Base-by-base conservation (phyloP, 805 yeast genomes). In the Wickerhamiella shivajii region DNA sequence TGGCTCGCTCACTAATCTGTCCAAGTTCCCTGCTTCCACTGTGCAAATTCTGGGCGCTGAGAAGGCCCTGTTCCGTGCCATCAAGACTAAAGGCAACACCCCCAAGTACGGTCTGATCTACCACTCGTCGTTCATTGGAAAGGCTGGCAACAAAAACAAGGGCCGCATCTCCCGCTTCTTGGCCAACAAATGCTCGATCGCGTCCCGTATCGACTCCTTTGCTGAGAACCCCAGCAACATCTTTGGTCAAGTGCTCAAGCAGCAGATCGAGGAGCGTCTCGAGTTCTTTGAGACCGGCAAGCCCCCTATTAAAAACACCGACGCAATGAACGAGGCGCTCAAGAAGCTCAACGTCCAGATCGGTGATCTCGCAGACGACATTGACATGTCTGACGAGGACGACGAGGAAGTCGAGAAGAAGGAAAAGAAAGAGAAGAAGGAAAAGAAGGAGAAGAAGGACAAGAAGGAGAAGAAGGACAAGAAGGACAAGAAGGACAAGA, bases 121-220 rank as follows among this genome's bases (percentile, higher is more conserved):
- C 68, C 94, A 85, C 64, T 80, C 95, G 29, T 78, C 93, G 20
- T 83, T 83, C 60, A 83, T 84, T 51, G 93, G 94, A 49, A 77
- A 73, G 60, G 98, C 98, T 40, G 67, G 84, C 43, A 76, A 92
- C 45, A 90, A 90, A 68, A 90, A 90, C 69, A 90, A 90, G 74
- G 98, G 98, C 62, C 78, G 97, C 71, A 90, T 90, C 48, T 87
- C 98, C 31, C 78, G 98, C 66, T 90, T 85, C 64, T 68, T 90
- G 62, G 98, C 98, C 46, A 90, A 90, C 77, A 90, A 90, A 65
- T 87, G 97, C 72, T 78, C 98, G 26, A 87, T 90, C 64, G 98
- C 98, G 40, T 83, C 95, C 33, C 83, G 98, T 71, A 87, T 90
- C 52, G 98, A 90, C 64, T 83, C 83, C 66, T 90, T 83, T 61